Evolutionary conservation across 2,329 filamentous ascomycete genomes (phyloP), one percentile per base, ranked within the genome.

Genomic region (Capronia americana): DNA sequence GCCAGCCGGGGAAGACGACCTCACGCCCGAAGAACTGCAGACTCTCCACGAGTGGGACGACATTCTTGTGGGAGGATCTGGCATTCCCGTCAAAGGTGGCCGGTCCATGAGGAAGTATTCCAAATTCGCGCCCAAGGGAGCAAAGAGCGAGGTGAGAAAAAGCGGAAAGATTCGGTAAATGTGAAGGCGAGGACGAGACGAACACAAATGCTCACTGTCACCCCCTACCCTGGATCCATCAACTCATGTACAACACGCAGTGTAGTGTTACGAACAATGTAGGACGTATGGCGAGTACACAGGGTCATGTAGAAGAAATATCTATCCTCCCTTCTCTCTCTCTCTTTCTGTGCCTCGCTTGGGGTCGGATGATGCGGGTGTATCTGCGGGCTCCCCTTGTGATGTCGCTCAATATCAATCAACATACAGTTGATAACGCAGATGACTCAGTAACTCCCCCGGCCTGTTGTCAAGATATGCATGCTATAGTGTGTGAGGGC

Each of bases 21-120:
- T 38, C 59, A 53, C 5, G 74, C 76, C 10, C 74, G 66, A 44
- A 73, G 74, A 12, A 67, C 67, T 68, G 23, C 38, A 55, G 24
- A 56, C 38, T 38, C 53, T 62, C n/a, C 34, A 11, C 2, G 60
- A 55, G 24, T 62, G 60, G 60, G 28, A 32, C 26, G 60, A 44
- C 20, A 20, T 54, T 14, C 51, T 62, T 12, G 23, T 23, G 17
- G 48, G 48, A 20, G 46, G 28, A 23, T 14, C 20, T 1, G 58
- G 11, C 20, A 28, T 53, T 12, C 46, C 58, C 2, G 34, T 30
- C 12, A 61, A 53, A 26, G 48, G 58, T 2, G 20, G 12, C 46
- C 30, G 58, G 24, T 53, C 58, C 6, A 28, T 53, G 30, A 32
- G 58, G 30, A 30, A 20, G n/a, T 61, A 61, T 61, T 61, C 58